phyloP scores from a whole-genome alignment of 169 alveolate genomes.

The Cardiosporidium cionae region DNA sequence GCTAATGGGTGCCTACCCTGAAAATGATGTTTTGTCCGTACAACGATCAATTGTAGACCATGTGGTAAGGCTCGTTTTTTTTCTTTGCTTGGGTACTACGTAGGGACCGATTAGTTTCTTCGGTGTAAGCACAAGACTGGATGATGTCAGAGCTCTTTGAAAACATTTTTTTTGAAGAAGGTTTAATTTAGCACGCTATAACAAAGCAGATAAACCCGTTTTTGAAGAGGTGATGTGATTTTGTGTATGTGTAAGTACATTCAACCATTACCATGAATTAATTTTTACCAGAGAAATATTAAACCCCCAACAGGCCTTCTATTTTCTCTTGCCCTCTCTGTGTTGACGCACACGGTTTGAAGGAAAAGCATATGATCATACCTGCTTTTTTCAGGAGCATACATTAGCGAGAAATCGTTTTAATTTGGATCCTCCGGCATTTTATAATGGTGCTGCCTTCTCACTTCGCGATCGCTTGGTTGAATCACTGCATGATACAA shows the following conservation, averaged over 20 bases:
- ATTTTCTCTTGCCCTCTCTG: not conserved
- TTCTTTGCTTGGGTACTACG: not conserved
- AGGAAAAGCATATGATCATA: not conserved
- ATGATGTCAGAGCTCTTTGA: not conserved
- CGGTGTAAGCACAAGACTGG: too few species aligned
- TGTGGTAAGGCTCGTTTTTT: constrained; percentile 21
- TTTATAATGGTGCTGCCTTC: constrained; percentile 80
- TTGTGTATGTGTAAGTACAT: not conserved
- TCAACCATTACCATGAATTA: not conserved
- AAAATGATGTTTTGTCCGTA: constrained; percentile 64
- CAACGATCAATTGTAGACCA: constrained; percentile 71
- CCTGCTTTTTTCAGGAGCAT: constrained; percentile 68
- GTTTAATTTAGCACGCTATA: not conserved
- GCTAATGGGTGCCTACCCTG: constrained; percentile 66
- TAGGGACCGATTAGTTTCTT: too few species aligned
- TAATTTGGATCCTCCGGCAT: constrained; percentile 67
- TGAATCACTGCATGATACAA: constrained; percentile 86
- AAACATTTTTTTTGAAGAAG: not conserved
- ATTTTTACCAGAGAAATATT: not conserved
- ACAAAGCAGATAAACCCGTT: not conserved
- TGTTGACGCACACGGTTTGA: not conserved
- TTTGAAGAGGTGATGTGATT: not conserved
- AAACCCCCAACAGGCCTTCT: not conserved
- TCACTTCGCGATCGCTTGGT: constrained; percentile 84
- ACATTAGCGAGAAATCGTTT: constrained; percentile 86